phyloP scores from a whole-genome alignment of 768 basidiomycete species.

The Tremella fuciformis region DNA sequence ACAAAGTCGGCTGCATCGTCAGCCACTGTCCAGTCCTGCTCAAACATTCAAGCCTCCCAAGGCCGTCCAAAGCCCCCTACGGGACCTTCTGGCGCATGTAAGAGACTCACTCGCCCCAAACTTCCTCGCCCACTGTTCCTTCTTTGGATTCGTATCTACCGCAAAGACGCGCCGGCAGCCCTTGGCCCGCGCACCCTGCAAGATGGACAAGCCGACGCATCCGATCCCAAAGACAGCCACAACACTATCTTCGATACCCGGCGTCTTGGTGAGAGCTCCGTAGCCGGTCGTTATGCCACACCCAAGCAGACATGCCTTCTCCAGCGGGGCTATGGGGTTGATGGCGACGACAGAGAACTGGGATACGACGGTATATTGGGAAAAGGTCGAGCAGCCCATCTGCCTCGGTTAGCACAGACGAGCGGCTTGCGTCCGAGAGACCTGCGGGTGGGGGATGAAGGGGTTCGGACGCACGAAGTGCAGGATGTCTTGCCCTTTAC shows the following conservation, averaged over 20 bases:
- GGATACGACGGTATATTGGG: slow-evolving; percentile 98
- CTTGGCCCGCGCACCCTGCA: slow-evolving; percentile 73
- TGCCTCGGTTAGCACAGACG: slow-evolving; percentile 43
- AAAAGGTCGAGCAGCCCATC: slow-evolving; percentile 99
- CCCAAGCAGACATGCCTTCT: slow-evolving; percentile 95
- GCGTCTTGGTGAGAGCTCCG: slow-evolving; percentile 90
- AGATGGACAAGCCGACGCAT: slow-evolving; percentile 89
- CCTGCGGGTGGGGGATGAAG: no score
- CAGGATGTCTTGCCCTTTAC: slow-evolving; percentile 77
- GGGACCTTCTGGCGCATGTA: neutral
- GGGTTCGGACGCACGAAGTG: slow-evolving; percentile 89
- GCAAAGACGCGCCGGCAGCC: slow-evolving; percentile 88
- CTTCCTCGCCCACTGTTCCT: slow-evolving; percentile 82
- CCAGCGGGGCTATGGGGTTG: slow-evolving; percentile 76
- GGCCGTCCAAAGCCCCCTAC: no score
- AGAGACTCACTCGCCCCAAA: slow-evolving; percentile 71
- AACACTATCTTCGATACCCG: slow-evolving; percentile 73
- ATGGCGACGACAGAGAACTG: slow-evolving; percentile 97
- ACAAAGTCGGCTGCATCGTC: slow-evolving; percentile 67
- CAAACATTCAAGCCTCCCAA: no score
- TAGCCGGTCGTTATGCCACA: slow-evolving; percentile 95
- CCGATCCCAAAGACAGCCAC: slow-evolving; percentile 94
- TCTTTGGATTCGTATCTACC: slow-evolving; percentile 79
- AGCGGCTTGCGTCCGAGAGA: no score
- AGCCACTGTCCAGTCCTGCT: no score